Conservation (phyloP, 2,329 filamentous ascomycete genomes). For the Botrytis byssoidea region DNA sequence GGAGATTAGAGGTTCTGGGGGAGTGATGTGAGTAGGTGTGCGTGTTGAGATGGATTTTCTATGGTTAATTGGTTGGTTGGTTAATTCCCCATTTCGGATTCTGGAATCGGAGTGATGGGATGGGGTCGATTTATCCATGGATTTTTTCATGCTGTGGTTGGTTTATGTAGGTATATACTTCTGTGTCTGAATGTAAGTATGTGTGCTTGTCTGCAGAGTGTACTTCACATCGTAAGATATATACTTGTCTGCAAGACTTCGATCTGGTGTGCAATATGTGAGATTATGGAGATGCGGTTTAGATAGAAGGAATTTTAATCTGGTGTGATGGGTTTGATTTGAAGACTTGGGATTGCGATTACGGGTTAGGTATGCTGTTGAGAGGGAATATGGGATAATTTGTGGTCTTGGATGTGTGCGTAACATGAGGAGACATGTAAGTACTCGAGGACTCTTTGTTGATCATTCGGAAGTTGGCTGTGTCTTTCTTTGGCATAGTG, state of each 20-base stretch:
- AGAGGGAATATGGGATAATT: background rate
- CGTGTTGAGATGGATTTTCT: background rate
- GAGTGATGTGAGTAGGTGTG: too few species aligned
- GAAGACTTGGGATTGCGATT: background rate
- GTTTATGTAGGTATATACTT: background rate
- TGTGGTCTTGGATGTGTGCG: background rate
- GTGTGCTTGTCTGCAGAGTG: background rate
- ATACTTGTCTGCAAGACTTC: background rate
- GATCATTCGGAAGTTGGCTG: rapidly evolving
- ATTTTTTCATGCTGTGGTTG: too few species aligned
- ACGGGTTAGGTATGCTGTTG: background rate
- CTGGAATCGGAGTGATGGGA: background rate
- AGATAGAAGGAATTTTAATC: background rate
- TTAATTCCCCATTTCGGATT: rapidly evolving
- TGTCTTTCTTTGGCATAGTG: background rate
- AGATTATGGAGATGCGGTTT: rapidly evolving
- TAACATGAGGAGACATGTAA: background rate
- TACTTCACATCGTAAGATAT: background rate
- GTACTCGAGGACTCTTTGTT: background rate
- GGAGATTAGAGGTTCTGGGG: too few species aligned
- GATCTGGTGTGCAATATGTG: background rate
- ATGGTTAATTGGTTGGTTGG: background rate
- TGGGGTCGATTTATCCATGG: background rate
- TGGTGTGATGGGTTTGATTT: background rate
- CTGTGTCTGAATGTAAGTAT: background rate